Base-by-base conservation (phyloP, 768 basidiomycete species). In the Hericium erinaceus region DNA sequence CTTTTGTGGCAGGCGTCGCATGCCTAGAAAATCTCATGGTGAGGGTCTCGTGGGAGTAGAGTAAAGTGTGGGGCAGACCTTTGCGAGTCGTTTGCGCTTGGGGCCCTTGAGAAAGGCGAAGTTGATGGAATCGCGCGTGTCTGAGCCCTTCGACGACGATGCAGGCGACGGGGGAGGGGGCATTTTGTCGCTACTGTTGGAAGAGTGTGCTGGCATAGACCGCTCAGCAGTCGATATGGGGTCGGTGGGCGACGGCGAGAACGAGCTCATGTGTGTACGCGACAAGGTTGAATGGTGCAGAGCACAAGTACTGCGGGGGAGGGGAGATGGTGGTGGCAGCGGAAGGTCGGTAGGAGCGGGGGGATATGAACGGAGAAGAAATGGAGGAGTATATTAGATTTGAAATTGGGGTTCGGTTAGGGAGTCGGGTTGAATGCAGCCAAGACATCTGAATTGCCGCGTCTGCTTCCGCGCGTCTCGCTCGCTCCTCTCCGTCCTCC, bases 1-100 rank as follows among this genome's bases (percentile, higher is more conserved):
- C 83, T 85, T 69, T 87, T 89, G 68, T 92, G 90, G 68, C 89
- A 92, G 55, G 86, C 84, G 70, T 89, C 86, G 70, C 89, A 91
- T 52, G 89, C 79, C 79, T 80, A 57, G 38, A n/a, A 51, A 52
- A 48, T 15, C 48, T 20, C 46, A 56, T 22, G 50, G 2, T 39
- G 10, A 20, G 44, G 11, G 37, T 49, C 39, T 2, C 33, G 24
- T 26, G 40, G 18, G 24, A 28, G 44, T 58, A 57, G 39, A 52
- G 39, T 15, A 4, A 11, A 37, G 16, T 12, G 11, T 39, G 24
- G 41, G 20, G 61, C 69, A 48, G 50, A 77, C 79, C 75, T 80
- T 80, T 59, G 77, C 76, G 9, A 80, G 72, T 6, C 79, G 77
- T 60, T 80, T 80, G 48, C 79, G 75, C 64, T 81, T 80, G n/a